These are phyloP conservation scores for Daldinia eschscholtzii DNA, from an alignment of 2,329 filamentous ascomycete genomes.

Conservation along the genomic window DNA sequence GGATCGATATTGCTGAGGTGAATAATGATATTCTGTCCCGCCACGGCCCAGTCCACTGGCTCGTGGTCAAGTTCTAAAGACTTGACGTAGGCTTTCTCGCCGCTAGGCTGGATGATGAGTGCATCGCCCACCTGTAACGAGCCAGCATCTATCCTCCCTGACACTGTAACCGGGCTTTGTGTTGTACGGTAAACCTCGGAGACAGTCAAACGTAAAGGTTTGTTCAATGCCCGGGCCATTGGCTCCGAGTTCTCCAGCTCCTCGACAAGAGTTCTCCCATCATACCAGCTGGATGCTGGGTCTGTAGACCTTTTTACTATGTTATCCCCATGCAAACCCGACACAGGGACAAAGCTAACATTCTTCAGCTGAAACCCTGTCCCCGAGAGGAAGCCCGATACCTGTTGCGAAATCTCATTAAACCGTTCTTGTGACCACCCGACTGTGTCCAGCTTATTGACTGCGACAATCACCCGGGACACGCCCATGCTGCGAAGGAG, in stretches of 20 bases:
- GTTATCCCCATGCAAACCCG: conserved; percentile 90
- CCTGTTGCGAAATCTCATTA: conserved; percentile 85
- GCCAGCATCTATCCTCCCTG: conserved; percentile 87
- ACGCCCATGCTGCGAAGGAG: conserved; percentile 92
- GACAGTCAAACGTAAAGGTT: conserved; percentile 87
- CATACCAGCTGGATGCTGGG: conserved; percentile 80
- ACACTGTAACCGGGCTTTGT: conserved; percentile 85
- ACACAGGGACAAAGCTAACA: conserved; percentile 88
- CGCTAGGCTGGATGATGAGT: conserved; percentile 82
- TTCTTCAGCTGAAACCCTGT: conserved; percentile 87
- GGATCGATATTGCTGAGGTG: conserved; percentile 88
- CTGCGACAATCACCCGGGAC: conserved; percentile 85
- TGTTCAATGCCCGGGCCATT: conserved; percentile 76
- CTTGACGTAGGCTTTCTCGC: conserved; percentile 84
- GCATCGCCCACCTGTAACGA: conserved; percentile 86
- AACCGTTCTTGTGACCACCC: conserved; percentile 87
- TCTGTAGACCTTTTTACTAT: conserved; percentile 72
- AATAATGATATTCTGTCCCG: conserved; percentile 89
- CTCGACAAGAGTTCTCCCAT: conserved; percentile 81
- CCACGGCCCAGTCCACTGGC: conserved; percentile 87
- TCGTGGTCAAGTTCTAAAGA: conserved; percentile 82
- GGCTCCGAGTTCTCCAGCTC: conserved; percentile 88
- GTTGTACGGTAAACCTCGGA: conserved; percentile 87
- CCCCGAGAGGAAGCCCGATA: conserved; percentile 82
- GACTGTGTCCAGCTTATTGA: conserved; percentile 95